Conservation (phyloP, 192 early-diverging fungal species). For the Allomyces macrogynus region DNA sequence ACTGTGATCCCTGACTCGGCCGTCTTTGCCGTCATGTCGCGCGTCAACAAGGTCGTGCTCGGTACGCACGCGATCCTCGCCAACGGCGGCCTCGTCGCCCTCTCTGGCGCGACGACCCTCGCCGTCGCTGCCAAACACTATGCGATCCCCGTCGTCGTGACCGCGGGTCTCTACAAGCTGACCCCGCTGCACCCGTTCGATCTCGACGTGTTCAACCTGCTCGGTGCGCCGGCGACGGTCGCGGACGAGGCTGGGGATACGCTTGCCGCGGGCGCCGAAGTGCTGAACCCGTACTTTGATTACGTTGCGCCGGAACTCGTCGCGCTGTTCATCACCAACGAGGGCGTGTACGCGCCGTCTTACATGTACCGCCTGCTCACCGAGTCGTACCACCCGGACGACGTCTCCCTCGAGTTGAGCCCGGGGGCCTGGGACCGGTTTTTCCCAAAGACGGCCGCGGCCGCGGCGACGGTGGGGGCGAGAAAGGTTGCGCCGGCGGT, state of each 20-base stretch:
- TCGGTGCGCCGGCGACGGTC: constrained; percentile 56
- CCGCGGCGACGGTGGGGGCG: too few species aligned
- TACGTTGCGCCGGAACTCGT: constrained; percentile 83
- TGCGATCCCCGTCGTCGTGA: constrained; percentile 80
- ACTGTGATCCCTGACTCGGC: constrained; percentile 82
- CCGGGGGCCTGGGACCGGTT: neutral
- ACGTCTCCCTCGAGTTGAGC: constrained; percentile 8
- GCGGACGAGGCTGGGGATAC: constrained; percentile 55
- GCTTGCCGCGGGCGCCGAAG: constrained; percentile 54
- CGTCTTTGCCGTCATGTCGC: constrained; percentile 89
- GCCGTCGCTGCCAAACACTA: constrained; percentile 83
- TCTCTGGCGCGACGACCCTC: constrained; percentile 56
- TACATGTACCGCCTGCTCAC: constrained; percentile 58
- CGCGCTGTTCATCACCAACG: constrained; percentile 72
- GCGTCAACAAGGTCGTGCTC: constrained; percentile 91
- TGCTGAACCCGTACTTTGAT: constrained; percentile 76
- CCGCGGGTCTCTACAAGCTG: constrained; percentile 71
- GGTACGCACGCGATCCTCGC: constrained; percentile 80
- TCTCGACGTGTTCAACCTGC: constrained; percentile 61
- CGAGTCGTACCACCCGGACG: constrained; percentile 36
- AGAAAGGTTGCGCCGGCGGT: too few species aligned
- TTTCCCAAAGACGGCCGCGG: too few species aligned
- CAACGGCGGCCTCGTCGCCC: constrained; percentile 78
- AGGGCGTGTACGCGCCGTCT: constrained; percentile 55
- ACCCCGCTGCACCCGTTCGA: constrained; percentile 77